Evolutionary conservation across 306 rosid species (phyloP).

Genomic region (Pterocarpus santalinus): DNA sequence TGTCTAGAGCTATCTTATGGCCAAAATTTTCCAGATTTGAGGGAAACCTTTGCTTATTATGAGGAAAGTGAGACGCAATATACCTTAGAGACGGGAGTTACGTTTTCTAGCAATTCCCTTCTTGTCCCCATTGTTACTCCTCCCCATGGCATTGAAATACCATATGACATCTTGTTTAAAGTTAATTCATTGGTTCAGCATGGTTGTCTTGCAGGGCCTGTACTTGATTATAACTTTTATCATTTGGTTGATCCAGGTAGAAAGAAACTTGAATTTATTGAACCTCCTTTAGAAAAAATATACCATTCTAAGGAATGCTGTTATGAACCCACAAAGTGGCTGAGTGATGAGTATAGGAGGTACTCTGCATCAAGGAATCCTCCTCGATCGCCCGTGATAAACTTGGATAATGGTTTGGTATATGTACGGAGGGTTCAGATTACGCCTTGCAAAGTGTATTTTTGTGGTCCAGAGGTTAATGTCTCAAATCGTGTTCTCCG

Average conservation of each 20-base stretch:
- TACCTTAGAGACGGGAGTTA: constrained; percentile 47
- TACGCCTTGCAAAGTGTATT: constrained; percentile 73
- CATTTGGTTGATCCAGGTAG: constrained; percentile 59
- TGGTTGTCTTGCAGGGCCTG: constrained; percentile 76
- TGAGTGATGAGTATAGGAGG: constrained; percentile 59
- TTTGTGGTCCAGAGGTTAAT: constrained; percentile 80
- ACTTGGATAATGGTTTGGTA: constrained; percentile 73
- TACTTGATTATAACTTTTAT: constrained; percentile 56
- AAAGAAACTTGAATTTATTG: constrained; percentile 50
- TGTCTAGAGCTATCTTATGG: constrained; percentile 69
- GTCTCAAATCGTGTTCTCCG: constrained; percentile 86
- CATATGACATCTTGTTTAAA: constrained; percentile 65
- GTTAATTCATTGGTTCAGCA: constrained; percentile 63
- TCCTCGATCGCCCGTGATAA: constrained; percentile 52
- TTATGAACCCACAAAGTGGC: constrained; percentile 75
- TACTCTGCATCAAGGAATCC: constrained; percentile 48
- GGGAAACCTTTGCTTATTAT: constrained; percentile 56
- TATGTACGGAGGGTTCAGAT: constrained; percentile 76
- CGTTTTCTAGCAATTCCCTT: constrained; percentile 49
- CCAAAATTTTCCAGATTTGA: constrained; percentile 61
- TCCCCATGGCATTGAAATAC: constrained; percentile 58
- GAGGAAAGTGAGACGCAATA: constrained; percentile 49
- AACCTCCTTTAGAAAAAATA: constrained; percentile 66
- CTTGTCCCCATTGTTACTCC: constrained; percentile 70
- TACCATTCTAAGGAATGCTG: constrained; percentile 61